A percentile compares a stretch with the other conserved stretches of the same genome.
phyloP scores from a whole-genome alignment of 2,329 filamentous ascomycete genomes.

The Simplicillium sp. region DNA sequence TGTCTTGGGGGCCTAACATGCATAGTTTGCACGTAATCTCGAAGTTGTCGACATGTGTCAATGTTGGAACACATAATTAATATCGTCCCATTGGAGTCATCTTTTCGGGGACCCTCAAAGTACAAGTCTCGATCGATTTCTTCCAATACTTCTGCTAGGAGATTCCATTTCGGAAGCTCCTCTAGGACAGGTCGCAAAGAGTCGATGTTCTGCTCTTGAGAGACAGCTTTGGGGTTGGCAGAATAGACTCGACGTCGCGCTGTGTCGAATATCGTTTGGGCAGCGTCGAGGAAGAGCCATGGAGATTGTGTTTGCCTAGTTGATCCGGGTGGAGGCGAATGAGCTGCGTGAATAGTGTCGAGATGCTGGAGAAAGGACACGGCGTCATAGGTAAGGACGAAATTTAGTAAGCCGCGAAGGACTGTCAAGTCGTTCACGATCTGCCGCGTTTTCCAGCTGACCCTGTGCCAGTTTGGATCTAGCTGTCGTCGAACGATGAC shows the following conservation, averaged over 20 bases:
- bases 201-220: constrained; percentile 38
- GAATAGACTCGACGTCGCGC: constrained; percentile 83
- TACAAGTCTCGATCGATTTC: constrained; percentile 90
- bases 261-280: constrained; percentile 86
- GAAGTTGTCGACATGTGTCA: constrained; percentile 75
- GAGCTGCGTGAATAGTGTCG: constrained; percentile 86
- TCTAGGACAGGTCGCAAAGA: constrained; percentile 75
- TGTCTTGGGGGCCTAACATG: constrained; percentile 53
- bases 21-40: constrained; percentile 89
- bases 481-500: constrained; percentile 78
- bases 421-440: constrained; percentile 86
- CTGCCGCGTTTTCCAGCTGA: constrained; percentile 89
- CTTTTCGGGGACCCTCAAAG: constrained; percentile 64
- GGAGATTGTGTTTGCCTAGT: constrained; percentile 84
- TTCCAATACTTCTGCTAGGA: constrained; percentile 81
- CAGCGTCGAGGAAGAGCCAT: constrained; percentile 92
- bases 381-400: constrained; percentile 74
- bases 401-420: constrained; percentile 73
- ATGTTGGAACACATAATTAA: constrained; percentile 93
- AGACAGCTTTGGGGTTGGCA: constrained; percentile 47
- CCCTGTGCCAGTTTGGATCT: constrained; percentile 93
- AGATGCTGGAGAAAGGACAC: constrained; percentile 89
- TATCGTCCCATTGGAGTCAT: constrained; percentile 85
- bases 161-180: constrained; percentile 87
- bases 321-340: constrained; percentile 79